Evolutionary conservation across 371 early-diverging fungal genomes (phyloP).

Genomic region (Umbelopsis sp.): DNA sequence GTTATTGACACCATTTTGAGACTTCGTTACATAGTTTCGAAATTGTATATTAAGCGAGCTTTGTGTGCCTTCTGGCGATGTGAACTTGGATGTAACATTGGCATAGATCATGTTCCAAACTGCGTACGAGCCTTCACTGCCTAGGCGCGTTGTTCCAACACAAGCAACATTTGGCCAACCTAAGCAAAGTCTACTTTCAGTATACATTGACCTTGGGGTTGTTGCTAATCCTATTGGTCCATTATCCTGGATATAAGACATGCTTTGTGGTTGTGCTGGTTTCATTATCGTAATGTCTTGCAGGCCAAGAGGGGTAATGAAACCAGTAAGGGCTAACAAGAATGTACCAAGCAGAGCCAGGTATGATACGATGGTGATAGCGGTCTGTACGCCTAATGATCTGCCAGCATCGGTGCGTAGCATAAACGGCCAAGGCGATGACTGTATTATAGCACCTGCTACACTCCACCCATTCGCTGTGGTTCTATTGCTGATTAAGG

Average conservation of each 20-base stretch:
- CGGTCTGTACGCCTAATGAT: neutral
- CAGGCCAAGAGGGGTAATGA: neutral
- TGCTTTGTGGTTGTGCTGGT: neutral
- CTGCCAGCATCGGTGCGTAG: neutral
- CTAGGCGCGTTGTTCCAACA: neutral
- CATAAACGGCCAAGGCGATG: neutral
- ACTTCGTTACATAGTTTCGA: neutral
- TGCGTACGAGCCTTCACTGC: neutral
- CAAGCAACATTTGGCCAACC: neutral
- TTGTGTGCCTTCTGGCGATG: neutral
- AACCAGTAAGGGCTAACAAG: neutral
- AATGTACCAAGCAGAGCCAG: constrained; percentile 1
- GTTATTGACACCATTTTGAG: neutral
- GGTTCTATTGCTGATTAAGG: neutral
- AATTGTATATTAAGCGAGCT: neutral
- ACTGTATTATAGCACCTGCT: neutral
- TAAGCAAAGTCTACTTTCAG: neutral
- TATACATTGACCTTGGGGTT: neutral
- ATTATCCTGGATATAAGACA: neutral
- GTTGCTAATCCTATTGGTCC: neutral
- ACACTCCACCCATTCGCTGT: neutral
- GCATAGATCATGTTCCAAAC: neutral
- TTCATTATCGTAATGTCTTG: neutral
- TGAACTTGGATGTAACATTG: constrained; percentile 5
- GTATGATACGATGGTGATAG: neutral